Conservation (phyloP, 2,329 filamentous ascomycete genomes). For the Lasiodiplodia sp. region DNA sequence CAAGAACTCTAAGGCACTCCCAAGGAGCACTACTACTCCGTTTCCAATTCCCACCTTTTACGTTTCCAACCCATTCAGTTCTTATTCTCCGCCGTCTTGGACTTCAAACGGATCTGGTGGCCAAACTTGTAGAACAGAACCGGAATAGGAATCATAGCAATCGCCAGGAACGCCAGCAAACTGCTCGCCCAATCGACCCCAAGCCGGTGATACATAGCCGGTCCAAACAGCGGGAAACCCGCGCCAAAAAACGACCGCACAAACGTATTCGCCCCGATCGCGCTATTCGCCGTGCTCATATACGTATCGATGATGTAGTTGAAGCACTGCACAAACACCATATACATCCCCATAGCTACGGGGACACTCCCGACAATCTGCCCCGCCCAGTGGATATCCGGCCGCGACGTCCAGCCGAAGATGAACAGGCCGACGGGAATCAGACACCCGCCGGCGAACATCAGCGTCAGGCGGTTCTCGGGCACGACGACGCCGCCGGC, state of each 20-base stretch:
- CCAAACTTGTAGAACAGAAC: conserved; percentile 3
- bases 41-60: background rate
- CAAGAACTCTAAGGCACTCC: background rate
- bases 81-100: background rate
- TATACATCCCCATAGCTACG: conserved; percentile 56
- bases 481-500: conserved; percentile 66
- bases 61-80: background rate
- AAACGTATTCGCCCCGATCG: conserved; percentile 63
- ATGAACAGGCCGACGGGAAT: conserved; percentile 64
- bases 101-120: background rate
- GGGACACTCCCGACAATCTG: conserved; percentile 66
- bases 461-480: conserved; percentile 58
- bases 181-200: conserved; percentile 61
- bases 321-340: conserved; percentile 56
- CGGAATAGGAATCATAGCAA: conserved; percentile 50
- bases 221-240: conserved; percentile 67
- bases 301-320: conserved; percentile 68
- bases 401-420: conserved; percentile 66
- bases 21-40: background rate
- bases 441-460: conserved; percentile 62
- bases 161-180: conserved; percentile 63
- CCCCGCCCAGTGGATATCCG: conserved; percentile 63
- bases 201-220: conserved; percentile 56
- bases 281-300: conserved; percentile 56
- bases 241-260: conserved; percentile 64